phyloP scores from a whole-genome alignment of 495 filamentous ascomycete species.

The Parathielavia hyrcaniae region DNA sequence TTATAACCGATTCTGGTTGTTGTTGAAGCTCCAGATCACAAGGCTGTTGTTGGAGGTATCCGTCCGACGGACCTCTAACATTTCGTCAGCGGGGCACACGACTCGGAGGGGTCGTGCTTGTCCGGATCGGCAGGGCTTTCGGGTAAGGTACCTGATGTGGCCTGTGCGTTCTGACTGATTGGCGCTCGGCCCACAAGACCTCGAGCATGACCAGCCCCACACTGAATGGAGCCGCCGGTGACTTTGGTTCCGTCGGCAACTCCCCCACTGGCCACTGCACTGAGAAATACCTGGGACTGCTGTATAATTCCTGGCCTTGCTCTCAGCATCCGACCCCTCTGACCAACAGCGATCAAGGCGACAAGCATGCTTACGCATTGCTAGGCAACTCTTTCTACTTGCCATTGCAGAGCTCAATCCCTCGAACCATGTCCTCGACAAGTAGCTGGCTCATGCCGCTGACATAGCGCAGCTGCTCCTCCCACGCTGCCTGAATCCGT shows the following conservation, averaged over 20 bases:
- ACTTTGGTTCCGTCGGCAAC: constrained; percentile 13
- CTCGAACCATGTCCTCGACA: background rate
- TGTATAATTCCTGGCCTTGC: constrained; percentile 16
- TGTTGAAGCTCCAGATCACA: too few species aligned
- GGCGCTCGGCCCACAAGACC: constrained; percentile 8
- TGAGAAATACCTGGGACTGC: constrained; percentile 17
- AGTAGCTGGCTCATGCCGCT: background rate
- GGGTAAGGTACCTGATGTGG: constrained; percentile 4
- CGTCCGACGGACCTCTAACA: background rate
- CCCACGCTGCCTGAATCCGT: too few species aligned
- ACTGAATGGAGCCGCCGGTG: constrained; percentile 11
- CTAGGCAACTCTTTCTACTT: background rate
- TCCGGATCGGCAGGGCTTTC: background rate
- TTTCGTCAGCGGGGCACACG: constrained; percentile 27
- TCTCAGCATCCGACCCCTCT: background rate
- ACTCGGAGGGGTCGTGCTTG: background rate
- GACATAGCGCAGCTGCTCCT: background rate
- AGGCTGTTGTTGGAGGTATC: too few species aligned
- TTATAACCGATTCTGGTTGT: too few species aligned
- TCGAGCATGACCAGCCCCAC: constrained; percentile 12
- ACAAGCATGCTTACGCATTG: background rate
- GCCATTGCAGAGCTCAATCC: too few species aligned
- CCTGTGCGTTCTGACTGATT: constrained; percentile 17
- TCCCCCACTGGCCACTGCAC: constrained; percentile 29
- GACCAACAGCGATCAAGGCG: background rate